Evolutionary conservation across 768 basidiomycete genomes (phyloP), one percentile per base, ranked within the genome.

Genomic region (Termitomyces sp.): DNA sequence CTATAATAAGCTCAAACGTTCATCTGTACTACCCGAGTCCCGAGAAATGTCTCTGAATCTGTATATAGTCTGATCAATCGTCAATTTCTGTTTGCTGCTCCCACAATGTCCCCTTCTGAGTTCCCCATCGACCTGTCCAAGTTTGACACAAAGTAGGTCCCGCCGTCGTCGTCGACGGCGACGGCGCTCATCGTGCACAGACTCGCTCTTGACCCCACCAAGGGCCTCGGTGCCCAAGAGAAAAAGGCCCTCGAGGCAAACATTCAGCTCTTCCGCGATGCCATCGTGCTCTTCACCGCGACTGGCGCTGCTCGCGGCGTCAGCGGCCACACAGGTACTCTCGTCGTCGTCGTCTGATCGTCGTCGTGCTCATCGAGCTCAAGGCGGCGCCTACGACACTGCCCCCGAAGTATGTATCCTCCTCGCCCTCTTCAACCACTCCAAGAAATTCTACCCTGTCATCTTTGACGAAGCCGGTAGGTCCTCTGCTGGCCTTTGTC

Each of bases 281-380:
- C 81, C 7, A 91, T 95, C 63, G 85, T 95, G 28, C 75, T 91
- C 49, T 95, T 94, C 73, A 95, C 93, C 0, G 87, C 92, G 5
- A 88, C 89, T 8, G 93, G 90, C 55, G 85, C 89, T 52, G 93
- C 93, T 4, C 80, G 93, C 46, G 93, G 93, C 51, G 89, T 92
- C 46, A 89, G 89, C 64, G 93, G 93, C 36, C 93, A 94, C 72
- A 93, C 89, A 66, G 89, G 88, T 26, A 30, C 23, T 4, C 23
- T 23, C 23, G 8, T 12, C 20, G 16, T 5, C 4, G 9, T 10
- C n/a, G 5, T 48, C 26, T 18, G 1, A 2, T 0, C 18, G 18
- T 41, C 40, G 40, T 18, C 7, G 18, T 41, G 16, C 40, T 41
- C 40, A 41, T 41, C 8, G 6, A 6, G 7, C 1, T 6, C 32